Conservation (phyloP, 257 asterid genomes). For the Ligustrum vulgare region DNA sequence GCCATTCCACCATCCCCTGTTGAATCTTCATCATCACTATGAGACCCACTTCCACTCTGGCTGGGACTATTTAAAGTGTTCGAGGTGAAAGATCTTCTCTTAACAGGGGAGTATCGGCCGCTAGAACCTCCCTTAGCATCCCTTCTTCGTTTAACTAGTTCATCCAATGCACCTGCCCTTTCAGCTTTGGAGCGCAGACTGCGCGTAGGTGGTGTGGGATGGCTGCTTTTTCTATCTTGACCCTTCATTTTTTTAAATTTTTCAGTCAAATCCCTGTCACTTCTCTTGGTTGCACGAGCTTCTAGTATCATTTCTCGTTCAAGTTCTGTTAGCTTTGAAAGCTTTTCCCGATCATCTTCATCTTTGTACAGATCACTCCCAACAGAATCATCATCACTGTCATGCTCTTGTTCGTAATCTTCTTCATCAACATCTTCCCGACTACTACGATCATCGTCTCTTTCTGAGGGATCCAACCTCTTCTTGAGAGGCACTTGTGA, state of each 20-base stretch:
- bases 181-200: constrained; percentile 82
- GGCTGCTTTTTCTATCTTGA: constrained; percentile 61
- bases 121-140: constrained; percentile 75
- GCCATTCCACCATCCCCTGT: constrained; percentile 84
- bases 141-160: constrained; percentile 69
- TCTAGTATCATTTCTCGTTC: constrained; percentile 86
- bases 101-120: constrained; percentile 73
- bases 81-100: constrained; percentile 68
- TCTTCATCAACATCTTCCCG: constrained; percentile 62
- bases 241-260: constrained; percentile 56
- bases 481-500: constrained; percentile 93
- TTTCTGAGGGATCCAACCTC: constrained; percentile 73
- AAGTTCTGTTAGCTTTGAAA: constrained; percentile 84
- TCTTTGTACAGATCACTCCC: constrained; percentile 95
- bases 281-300: constrained; percentile 81
- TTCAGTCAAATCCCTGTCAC: constrained; percentile 77
- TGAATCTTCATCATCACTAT: constrained; percentile 75
- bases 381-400: constrained; percentile 90
- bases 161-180: constrained; percentile 86
- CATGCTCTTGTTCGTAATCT: constrained; percentile 46
- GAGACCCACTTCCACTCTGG: constrained; percentile 73
- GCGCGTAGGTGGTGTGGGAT: constrained; percentile 71
- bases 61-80: constrained; percentile 69
- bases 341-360: constrained; percentile 83
- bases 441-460: constrained; percentile 71